A percentile compares a stretch with the other conserved stretches of the same genome.
phyloP scores from a whole-genome alignment of 495 filamentous ascomycete genomes.

The Trichocladium antarcticum region DNA sequence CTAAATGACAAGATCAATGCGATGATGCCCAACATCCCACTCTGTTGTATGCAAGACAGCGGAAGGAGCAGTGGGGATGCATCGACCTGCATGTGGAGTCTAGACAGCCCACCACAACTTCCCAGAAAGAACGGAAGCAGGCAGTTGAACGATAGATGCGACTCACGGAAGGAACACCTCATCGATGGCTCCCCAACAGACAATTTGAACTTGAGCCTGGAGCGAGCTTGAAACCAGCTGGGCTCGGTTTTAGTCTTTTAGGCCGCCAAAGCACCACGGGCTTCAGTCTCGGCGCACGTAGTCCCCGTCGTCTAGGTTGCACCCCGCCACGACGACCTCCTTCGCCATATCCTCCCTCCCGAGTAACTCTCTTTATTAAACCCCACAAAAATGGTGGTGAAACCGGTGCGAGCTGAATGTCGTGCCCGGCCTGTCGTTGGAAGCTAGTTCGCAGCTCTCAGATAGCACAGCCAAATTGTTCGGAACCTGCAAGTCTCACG shows the following conservation, averaged over 20 bases:
- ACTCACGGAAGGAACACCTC: not conserved
- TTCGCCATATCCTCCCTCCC: too few species aligned
- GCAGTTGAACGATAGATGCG: not conserved
- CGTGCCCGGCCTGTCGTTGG: not conserved
- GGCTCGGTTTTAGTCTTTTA: too few species aligned
- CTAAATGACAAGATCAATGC: conserved; percentile 6
- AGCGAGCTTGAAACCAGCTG: too few species aligned
- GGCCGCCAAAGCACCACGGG: too few species aligned
- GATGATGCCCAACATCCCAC: conserved; percentile 11
- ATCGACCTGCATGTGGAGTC: not conserved
- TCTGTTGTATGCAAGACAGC: conserved; percentile 1
- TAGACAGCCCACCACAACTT: not conserved
- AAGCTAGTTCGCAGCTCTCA: not conserved
- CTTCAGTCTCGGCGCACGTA: too few species aligned
- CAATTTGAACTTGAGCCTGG: too few species aligned
- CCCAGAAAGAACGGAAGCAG: not conserved
- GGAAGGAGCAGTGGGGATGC: not conserved
- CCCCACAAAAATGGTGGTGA: too few species aligned
- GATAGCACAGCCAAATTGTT: not conserved
- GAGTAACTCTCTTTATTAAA: too few species aligned
- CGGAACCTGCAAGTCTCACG: conserved; percentile 7
- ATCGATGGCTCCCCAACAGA: too few species aligned
- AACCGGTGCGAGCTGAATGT: conserved; percentile 3
- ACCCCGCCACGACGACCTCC: too few species aligned
- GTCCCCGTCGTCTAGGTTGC: too few species aligned